Percentiles rank a stretch among this genome's conserved stretches.
These are phyloP conservation scores for Diddensiella santjacobensis DNA, from an alignment of 805 yeast genomes.

Conservation along the genomic window DNA sequence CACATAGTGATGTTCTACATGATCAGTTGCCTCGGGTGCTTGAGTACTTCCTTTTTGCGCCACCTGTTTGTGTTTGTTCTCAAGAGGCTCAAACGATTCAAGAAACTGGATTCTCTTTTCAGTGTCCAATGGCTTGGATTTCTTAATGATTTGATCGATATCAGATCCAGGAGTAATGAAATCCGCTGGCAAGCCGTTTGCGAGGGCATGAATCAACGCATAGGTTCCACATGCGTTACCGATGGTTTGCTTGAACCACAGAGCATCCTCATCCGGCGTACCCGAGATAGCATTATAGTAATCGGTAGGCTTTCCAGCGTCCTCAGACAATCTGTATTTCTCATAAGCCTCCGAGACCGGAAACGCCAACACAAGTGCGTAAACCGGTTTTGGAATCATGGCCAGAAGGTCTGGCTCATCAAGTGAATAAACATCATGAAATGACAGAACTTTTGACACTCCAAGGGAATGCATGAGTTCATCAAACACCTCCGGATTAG, in stretches of 20 bases:
- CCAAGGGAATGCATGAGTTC: slow-evolving; percentile 67
- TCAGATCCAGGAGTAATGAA: slow-evolving; percentile 29
- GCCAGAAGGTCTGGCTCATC: slow-evolving; percentile 76
- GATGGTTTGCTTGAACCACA: slow-evolving; percentile 84
- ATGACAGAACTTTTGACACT: slow-evolving; percentile 52
- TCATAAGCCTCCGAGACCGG: slow-evolving; percentile 71
- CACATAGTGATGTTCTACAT: slow-evolving; percentile 69
- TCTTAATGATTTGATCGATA: slow-evolving; percentile 29
- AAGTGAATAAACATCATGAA: slow-evolving; percentile 81
- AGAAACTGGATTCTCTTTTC: slow-evolving; percentile 43
- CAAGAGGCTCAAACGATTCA: slow-evolving; percentile 40
- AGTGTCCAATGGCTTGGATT: slow-evolving; percentile 25
- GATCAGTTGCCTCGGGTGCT: slow-evolving; percentile 41
- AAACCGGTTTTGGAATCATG: slow-evolving; percentile 76
- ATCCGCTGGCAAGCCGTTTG: slow-evolving; percentile 35
- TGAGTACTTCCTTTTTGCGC: slow-evolving; percentile 37
- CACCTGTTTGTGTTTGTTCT: slow-evolving; percentile 37
- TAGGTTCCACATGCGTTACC: slow-evolving; percentile 90
- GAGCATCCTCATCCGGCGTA: slow-evolving; percentile 28
- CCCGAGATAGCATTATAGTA: slow-evolving; percentile 29
- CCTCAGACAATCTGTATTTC: slow-evolving; percentile 42
- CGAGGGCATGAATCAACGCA: slow-evolving; percentile 69
- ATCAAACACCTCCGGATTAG: slow-evolving; percentile 82
- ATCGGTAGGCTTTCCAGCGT: slow-evolving; percentile 28
- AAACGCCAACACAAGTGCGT: slow-evolving; percentile 73